These are phyloP conservation scores for Pistacia atlantica DNA, from an alignment of 345 rosid species.

Conservation along the genomic window DNA sequence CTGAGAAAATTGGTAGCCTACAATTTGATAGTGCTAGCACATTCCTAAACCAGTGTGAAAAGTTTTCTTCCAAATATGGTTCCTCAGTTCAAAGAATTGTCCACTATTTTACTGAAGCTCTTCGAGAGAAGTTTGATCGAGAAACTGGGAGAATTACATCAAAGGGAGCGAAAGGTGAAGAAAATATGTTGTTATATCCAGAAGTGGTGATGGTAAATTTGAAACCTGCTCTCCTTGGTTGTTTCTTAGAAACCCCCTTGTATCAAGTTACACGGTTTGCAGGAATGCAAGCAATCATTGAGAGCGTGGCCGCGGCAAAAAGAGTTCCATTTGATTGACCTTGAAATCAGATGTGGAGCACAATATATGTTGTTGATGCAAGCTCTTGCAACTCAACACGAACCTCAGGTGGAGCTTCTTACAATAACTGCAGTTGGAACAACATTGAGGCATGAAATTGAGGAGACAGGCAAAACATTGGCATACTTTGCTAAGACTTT, in stretches of 20 bases:
- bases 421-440: conserved; percentile 48
- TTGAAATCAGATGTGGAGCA: conserved; percentile 34
- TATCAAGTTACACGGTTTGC: conserved; percentile 32
- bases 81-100: conserved; percentile 47
- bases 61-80: conserved; percentile 35
- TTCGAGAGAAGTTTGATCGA: conserved; percentile 44
- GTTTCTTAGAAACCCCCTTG: conserved; percentile 36
- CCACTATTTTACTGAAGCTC: conserved; percentile 43
- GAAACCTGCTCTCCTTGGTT: conserved; percentile 23
- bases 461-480: conserved; percentile 43
- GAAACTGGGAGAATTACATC: conserved; percentile 30
- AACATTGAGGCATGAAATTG: conserved; percentile 16
- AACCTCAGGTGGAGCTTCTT: conserved; percentile 38
- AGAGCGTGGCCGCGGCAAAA: conserved; percentile 39
- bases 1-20: conserved; percentile 40
- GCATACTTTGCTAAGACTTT: conserved; percentile 37
- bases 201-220: conserved; percentile 10
- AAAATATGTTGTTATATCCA: too few species aligned
- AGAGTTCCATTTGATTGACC: conserved; percentile 52
- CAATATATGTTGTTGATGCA: conserved; percentile 53
- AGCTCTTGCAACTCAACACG: conserved; percentile 39
- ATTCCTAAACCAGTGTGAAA: conserved; percentile 38
- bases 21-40: conserved; percentile 43
- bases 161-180: not conserved
- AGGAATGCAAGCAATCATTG: conserved; percentile 50